Conservation (phyloP, 2,329 filamentous ascomycete genomes). For the Colletotrichum graminicola region DNA sequence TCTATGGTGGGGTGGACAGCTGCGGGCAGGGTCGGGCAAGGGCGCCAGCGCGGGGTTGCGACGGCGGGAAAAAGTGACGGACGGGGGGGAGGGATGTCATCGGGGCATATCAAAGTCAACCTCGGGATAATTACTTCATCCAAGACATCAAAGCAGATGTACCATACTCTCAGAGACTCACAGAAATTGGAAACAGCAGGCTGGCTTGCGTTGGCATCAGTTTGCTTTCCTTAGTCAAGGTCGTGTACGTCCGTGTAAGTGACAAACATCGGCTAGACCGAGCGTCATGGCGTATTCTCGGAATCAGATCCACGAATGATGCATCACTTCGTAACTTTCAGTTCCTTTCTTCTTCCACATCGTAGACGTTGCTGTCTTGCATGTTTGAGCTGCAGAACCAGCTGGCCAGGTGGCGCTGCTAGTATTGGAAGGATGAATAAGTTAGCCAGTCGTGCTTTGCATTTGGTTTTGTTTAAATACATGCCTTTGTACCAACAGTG, state of each 20-base stretch:
- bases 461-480: background rate
- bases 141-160: background rate
- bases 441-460: background rate
- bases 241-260: no score
- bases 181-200: background rate
- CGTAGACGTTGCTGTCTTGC: background rate
- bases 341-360: no score
- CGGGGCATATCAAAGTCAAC: background rate
- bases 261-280: background rate
- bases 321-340: no score
- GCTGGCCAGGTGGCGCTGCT: background rate
- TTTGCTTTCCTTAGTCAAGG: no score
- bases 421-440: background rate
- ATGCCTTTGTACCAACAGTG: background rate
- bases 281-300: background rate
- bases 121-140: background rate
- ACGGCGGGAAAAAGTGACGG: background rate
- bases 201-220: background rate
- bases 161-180: background rate
- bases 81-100: background rate
- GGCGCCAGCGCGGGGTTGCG: slow-evolving; percentile 5
- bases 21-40: background rate
- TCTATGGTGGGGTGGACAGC: background rate
- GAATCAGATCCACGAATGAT: no score
- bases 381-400: background rate